These are phyloP conservation scores for Ophiocordyceps robertsii DNA, from an alignment of 2,329 filamentous ascomycete species.

Conservation along the genomic window DNA sequence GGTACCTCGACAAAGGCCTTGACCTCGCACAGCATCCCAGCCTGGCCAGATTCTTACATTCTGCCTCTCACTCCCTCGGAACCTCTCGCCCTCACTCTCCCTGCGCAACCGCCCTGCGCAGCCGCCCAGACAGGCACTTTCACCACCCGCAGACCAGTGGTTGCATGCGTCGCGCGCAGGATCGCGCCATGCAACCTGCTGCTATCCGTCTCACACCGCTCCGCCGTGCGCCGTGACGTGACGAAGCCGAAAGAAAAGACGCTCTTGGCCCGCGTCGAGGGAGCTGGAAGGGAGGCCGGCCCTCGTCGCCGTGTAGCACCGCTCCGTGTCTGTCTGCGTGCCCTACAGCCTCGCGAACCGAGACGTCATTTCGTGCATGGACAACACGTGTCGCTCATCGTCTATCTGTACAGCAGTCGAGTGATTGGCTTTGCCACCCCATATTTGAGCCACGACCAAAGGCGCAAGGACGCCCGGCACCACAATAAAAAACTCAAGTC, in stretches of 20 bases:
- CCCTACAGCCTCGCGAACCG: too few relatives aligned
- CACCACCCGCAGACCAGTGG: neutral
- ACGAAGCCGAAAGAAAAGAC: neutral
- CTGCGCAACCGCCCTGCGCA: neutral
- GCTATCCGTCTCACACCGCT: constrained; percentile 1
- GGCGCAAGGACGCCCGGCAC: too few relatives aligned
- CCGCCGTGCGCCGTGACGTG: neutral
- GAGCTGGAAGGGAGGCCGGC: neutral
- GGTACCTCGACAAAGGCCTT: too few relatives aligned
- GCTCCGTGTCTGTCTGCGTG: too few relatives aligned
- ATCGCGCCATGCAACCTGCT: neutral
- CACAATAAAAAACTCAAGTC: neutral
- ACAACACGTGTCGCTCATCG: too few relatives aligned
- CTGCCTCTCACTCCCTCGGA: neutral
- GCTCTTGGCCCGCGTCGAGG: neutral
- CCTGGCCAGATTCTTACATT: neutral
- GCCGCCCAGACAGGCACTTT: neutral
- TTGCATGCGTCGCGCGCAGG: neutral
- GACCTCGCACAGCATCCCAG: neutral
- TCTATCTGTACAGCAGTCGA: too few relatives aligned
- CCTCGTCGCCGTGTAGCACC: too few relatives aligned
- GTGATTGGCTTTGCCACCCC: too few relatives aligned
- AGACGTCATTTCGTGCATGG: too few relatives aligned
- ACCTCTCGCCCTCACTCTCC: neutral
- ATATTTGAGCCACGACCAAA: too few relatives aligned